A percentile compares a stretch with the other conserved stretches of the same genome.
These are phyloP conservation scores for Viola pubescens DNA, from an alignment of 441 rosid genomes.

Conservation along the genomic window DNA sequence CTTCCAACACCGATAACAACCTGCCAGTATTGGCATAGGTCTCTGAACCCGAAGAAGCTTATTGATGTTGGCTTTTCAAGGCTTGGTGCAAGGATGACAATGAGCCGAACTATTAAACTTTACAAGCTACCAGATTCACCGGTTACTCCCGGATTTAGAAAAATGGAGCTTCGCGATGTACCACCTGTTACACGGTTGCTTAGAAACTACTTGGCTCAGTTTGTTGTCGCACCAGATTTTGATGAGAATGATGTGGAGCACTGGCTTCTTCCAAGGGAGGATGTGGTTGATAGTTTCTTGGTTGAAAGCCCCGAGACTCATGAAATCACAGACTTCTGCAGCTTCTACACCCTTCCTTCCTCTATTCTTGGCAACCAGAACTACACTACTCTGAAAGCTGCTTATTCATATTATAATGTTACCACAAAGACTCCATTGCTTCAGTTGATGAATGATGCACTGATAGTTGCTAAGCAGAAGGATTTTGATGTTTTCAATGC, in stretches of 20 bases:
- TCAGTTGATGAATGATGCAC: constrained; percentile 88
- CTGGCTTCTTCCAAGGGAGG: constrained; percentile 82
- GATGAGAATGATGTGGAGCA: constrained; percentile 85
- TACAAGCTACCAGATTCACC: constrained; percentile 76
- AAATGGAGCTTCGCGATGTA: constrained; percentile 81
- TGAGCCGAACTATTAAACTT: constrained; percentile 85
- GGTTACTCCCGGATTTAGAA: constrained; percentile 74
- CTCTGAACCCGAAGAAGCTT: constrained; percentile 90
- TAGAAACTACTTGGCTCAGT: constrained; percentile 60
- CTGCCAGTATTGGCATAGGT: constrained; percentile 96
- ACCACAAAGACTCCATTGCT: constrained; percentile 67
- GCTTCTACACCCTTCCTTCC: constrained; percentile 94
- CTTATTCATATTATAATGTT: constrained; percentile 88
- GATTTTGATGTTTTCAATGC: constrained; percentile 89
- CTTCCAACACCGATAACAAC: constrained; percentile 90
- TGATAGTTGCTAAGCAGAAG: constrained; percentile 72
- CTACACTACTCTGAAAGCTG: constrained; percentile 75
- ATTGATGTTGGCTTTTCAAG: constrained; percentile 95
- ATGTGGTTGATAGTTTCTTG: constrained; percentile 73
- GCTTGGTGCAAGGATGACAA: constrained; percentile 91
- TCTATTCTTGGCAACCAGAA: constrained; percentile 83
- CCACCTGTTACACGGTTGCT: constrained; percentile 82
- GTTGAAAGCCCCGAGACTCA: constrained; percentile 88
- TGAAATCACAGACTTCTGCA: constrained; percentile 89
- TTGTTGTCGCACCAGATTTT: constrained; percentile 78